A percentile compares a stretch with the other conserved stretches of the same genome.
These are phyloP conservation scores for Epichloe aotearoae DNA, from an alignment of 2,329 filamentous ascomycete species.

Conservation along the genomic window DNA sequence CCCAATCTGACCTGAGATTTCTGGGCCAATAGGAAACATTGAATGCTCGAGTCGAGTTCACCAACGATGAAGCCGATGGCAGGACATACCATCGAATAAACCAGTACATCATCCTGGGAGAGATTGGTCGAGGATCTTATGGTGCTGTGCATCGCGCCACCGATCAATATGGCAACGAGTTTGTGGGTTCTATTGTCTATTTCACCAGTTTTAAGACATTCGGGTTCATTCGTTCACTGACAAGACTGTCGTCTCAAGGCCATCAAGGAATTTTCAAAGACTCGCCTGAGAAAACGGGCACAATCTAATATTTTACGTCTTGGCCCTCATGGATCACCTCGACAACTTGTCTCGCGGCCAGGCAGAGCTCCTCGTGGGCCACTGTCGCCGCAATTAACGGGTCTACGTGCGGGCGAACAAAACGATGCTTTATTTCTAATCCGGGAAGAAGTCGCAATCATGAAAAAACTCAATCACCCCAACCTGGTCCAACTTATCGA, in stretches of 20 bases:
- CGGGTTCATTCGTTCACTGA: conserved; percentile 5
- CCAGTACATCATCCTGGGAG: conserved; percentile 85
- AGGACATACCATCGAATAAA: conserved; percentile 77
- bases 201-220: neutral
- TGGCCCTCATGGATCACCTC: conserved; percentile 24
- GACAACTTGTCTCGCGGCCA: conserved; percentile 13
- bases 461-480: conserved; percentile 94
- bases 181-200: conserved; percentile 43
- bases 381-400: conserved; percentile 14
- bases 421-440: conserved; percentile 69
- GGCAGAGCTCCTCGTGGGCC: conserved; percentile 7
- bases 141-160: conserved; percentile 82
- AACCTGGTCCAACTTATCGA: conserved; percentile 92
- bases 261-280: conserved; percentile 95
- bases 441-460: conserved; percentile 92
- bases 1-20: conserved; percentile 1
- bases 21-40: conserved; percentile 59
- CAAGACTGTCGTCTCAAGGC: conserved; percentile 43
- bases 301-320: conserved; percentile 71
- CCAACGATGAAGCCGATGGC: conserved; percentile 72
- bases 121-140: conserved; percentile 94
- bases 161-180: conserved; percentile 87
- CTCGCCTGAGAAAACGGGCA: conserved; percentile 73
- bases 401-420: conserved; percentile 40
- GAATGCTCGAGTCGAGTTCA: conserved; percentile 77